phyloP scores from a whole-genome alignment of 345 rosid genomes.

The Aurinia saxatilis region DNA sequence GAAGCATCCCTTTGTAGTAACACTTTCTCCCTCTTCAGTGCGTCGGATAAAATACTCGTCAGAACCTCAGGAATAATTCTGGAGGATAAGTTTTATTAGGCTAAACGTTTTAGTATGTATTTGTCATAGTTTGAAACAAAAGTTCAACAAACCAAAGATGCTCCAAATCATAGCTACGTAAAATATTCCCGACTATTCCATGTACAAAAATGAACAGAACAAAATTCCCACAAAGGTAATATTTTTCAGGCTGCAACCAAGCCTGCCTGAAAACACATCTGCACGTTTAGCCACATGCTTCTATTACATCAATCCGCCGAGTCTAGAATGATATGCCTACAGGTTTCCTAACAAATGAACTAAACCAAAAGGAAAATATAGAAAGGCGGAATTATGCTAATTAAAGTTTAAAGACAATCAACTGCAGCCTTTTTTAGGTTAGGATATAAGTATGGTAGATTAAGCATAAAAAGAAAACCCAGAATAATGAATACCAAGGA shows the following conservation, averaged over 20 bases:
- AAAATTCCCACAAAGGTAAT: conserved; percentile 6
- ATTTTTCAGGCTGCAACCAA: neutral
- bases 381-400: neutral
- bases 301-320: neutral
- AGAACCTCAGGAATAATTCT: conserved; percentile 79
- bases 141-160: conserved; percentile 12
- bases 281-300: conserved; percentile 11
- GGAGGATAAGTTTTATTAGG: conserved; percentile 17
- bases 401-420: neutral
- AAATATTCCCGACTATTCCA: conserved; percentile 2
- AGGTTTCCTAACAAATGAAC: neutral
- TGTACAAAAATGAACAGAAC: conserved; percentile 6
- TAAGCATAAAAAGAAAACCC: neutral
- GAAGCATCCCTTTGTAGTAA: conserved; percentile 70
- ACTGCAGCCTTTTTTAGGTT: neutral
- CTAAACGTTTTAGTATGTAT: neutral
- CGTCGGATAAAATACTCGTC: conserved; percentile 64
- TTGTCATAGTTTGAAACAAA: neutral
- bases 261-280: neutral
- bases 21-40: conserved; percentile 58
- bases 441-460: neutral
- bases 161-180: neutral
- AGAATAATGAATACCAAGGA: neutral
- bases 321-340: no score
- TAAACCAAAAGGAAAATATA: neutral